Base-by-base conservation (phyloP, 2,329 filamentous ascomycete species). In the Colletotrichum acutatum region DNA sequence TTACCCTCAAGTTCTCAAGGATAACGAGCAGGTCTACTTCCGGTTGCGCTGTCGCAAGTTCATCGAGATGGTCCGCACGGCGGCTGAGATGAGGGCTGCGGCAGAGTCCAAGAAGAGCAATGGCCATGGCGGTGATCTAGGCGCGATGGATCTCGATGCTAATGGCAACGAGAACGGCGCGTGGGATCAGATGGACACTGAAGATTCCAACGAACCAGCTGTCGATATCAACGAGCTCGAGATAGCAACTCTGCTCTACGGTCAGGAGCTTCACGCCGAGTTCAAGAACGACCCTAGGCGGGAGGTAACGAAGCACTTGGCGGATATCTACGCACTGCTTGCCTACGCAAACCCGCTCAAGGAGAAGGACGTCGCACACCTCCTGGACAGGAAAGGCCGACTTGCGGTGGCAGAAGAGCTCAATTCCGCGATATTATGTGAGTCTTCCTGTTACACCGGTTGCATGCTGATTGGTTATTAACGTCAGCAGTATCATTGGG, bases 351-450 rank as follows among this genome's bases (percentile, higher is more conserved):
- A 98, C 79, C 94, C 95, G 0, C 87, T 93, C 19, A 90, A 92
- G 76, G 94, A 94, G 74, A 87, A 89, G 61, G 90, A 93, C 72
- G 89, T 98, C 71, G 92, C 92, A 19, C 92, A 94, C 79, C 84
- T 98, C 72, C 85, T 99, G 70, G 94, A 97, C 78, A 87, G 89
- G 52, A 90, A 89, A 65, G 95, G 94, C 1, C 87, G 97, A 56
- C 90, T 92, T 22, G 87, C 90, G 22, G 94, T 98, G 53, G 95
- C 95, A 9, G 97, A 99, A 84, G 95, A 98, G 82, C 86, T 99
- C 69, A 98, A 98, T 82, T 94, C 94, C 74, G 95, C 95, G 59
- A 98, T 99, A 77, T 83, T 99, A 73, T 91, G 95, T 97, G 85
- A 85, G 91, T 87, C 22, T 19, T 46, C 61, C 22, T 5, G 28